Conservation (phyloP, 257 asterid species). For the Fraxinus pennsylvanica region DNA sequence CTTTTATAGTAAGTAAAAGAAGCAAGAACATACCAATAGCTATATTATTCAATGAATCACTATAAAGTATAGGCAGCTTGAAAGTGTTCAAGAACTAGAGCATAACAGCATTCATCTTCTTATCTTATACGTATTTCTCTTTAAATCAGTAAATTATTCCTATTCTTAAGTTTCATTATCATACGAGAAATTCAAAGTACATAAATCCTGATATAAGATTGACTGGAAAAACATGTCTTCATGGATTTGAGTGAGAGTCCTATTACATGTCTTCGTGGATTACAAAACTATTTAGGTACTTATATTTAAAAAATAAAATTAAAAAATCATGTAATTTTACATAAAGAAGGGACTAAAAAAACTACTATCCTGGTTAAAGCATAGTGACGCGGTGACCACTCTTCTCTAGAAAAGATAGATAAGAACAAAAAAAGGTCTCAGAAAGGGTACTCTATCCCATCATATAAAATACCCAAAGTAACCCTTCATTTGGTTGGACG, state of each 20-base stretch:
- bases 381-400: neutral
- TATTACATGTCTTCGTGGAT: neutral
- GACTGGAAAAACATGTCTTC: neutral
- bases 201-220: neutral
- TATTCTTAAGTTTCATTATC: neutral
- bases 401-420: neutral
- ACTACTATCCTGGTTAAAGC: neutral
- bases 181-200: neutral
- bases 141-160: neutral
- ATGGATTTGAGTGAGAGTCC: neutral
- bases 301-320: neutral
- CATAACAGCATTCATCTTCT: neutral
- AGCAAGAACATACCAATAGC: neutral
- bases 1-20: neutral
- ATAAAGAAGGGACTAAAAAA: slow-evolving; percentile 1
- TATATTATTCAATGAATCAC: neutral
- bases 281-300: neutral
- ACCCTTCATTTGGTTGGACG: neutral
- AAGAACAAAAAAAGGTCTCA: neutral
- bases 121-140: neutral
- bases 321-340: neutral
- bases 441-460: neutral
- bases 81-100: neutral
- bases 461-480: slow-evolving; percentile 2
- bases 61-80: neutral